Evolutionary conservation across 441 rosid species (phyloP), one percentile per base, ranked within the genome.

Genomic region (Jatropha podagrica): DNA sequence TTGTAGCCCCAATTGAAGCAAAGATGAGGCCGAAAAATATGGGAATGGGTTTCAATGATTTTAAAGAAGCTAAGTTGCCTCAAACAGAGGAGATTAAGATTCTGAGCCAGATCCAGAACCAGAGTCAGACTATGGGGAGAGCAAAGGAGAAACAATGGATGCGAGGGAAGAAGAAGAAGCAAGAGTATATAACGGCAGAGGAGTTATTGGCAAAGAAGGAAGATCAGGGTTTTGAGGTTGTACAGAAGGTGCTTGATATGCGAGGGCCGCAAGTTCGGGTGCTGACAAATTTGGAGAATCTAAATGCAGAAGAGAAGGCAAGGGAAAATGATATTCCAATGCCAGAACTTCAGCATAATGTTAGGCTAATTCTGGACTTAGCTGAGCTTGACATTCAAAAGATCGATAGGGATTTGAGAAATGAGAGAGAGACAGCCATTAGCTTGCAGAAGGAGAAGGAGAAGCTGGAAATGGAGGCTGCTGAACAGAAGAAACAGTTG

Each of bases 311-410:
- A 78, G 97, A 91, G 80, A 86, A 92, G 80, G 96, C 96, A 1
- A 89, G 88, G 83, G 98, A 85, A 65, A 85, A 81, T 65, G 92
- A 95, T 85, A 86, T 95, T 82, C 96, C 97, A 0, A 92, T 91
- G 97, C 97, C 98, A 0, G 98, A 95, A 85, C 87, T 92, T 77
- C 97, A 95, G 81, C 94, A 95, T 78, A 93, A 93, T 85, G 27
- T 95, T 77, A 88, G 84, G 66, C 74, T 95, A 79, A 91, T 93
- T 77, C 85, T 93, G 76, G 98, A 95, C 74, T 77, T 91, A 83
- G 88, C 88, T 1, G 97, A 95, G 83, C 86, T 88, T 74, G 97
- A 93, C 70, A 91, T 95, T 83, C 98, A 88, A 81, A 93, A 95
- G 88, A 82, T 91, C 59, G 97, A 95, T 76, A 84, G 90, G 64